Conservation (phyloP, 495 filamentous ascomycete species). For the Neurospora sp. region DNA sequence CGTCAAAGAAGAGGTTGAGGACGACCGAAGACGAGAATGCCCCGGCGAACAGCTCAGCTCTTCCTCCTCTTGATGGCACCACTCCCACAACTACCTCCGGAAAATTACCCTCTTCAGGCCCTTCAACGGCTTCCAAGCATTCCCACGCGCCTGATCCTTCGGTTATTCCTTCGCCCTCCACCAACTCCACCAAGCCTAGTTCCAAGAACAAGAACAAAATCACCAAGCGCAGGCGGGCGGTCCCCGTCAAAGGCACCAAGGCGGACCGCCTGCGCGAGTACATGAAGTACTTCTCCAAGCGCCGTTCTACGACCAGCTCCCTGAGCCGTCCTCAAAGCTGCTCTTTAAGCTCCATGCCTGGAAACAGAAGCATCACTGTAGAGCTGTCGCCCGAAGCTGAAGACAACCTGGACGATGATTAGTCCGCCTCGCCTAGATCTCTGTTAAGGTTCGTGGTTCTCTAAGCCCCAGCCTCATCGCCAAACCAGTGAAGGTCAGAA, state of each 20-base stretch:
- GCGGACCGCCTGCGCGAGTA: background rate
- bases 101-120: background rate
- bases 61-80: background rate
- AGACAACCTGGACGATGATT: background rate
- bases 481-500: too few species aligned
- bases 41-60: too few species aligned
- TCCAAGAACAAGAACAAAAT: background rate
- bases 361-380: background rate
- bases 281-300: background rate
- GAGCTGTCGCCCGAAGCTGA: background rate
- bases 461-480: too few species aligned
- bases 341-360: background rate
- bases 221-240: background rate
- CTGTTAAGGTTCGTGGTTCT: too few species aligned
- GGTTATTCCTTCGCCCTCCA: background rate
- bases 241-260: background rate
- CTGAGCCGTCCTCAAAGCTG: background rate
- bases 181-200: fast-evolving
- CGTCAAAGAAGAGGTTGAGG: background rate
- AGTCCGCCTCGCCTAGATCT: too few species aligned
- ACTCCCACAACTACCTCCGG: background rate
- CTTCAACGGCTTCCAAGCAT: fast-evolving
- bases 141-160: background rate
- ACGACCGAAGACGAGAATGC: background rate
- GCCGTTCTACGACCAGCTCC: background rate